Evolutionary conservation across 139 green algal genomes (phyloP).

Genomic region (Limnomonas spitsbergensis): DNA sequence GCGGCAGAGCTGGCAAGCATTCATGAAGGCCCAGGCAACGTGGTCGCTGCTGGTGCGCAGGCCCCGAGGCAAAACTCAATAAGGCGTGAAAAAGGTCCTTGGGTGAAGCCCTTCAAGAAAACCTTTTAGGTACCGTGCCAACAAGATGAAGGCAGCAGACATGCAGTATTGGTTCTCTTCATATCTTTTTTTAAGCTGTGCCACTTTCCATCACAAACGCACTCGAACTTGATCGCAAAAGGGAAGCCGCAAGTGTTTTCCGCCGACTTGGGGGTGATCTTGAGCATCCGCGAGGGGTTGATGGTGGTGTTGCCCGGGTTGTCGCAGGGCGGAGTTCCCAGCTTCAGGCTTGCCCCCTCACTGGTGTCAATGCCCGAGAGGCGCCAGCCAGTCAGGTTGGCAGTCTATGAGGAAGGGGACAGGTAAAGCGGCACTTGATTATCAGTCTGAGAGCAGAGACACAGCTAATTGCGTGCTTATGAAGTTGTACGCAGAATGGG

Average conservation of each 20-base stretch:
- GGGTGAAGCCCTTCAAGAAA: no score
- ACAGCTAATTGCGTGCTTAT: no score
- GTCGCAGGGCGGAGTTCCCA: constrained; percentile 22
- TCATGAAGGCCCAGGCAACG: neutral
- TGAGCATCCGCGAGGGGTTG: constrained; percentile 22
- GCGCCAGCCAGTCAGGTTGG: constrained; percentile 47
- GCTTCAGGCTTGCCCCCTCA: neutral
- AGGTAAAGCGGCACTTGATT: no score
- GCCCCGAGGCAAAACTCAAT: neutral
- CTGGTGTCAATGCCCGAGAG: constrained; percentile 18
- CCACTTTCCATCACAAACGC: no score
- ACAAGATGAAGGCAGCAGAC: no score
- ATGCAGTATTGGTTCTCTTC: no score
- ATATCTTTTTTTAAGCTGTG: no score
- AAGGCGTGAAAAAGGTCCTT: neutral
- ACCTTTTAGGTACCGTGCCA: no score
- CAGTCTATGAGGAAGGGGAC: no score
- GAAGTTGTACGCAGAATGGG: no score
- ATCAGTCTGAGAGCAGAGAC: no score
- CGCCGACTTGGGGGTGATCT: constrained; percentile 32
- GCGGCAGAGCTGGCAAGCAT: neutral
- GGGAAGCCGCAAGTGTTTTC: constrained; percentile 49
- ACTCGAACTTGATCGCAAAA: constrained; percentile 46
- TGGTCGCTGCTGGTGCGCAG: neutral
- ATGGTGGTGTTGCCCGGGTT: constrained; percentile 41